These are phyloP conservation scores for Ramularia collo-cygni DNA, from an alignment of 2,329 filamentous ascomycete species.

Conservation along the genomic window DNA sequence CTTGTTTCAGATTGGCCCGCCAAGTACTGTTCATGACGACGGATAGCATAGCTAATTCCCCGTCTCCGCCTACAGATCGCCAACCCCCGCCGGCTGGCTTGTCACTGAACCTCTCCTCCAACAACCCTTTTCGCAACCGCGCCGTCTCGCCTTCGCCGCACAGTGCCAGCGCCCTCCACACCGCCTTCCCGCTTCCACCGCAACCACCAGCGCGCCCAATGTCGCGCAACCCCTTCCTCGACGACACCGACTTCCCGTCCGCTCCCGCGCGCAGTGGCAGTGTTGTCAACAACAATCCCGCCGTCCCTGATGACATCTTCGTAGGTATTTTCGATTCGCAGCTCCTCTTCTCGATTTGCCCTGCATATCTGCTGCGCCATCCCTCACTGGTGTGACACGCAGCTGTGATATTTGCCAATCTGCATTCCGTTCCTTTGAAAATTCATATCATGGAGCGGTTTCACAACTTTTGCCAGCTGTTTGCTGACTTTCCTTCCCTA, in stretches of 20 bases:
- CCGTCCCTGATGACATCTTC: conserved; percentile 64
- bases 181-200: conserved; percentile 17
- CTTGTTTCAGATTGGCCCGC: conserved; percentile 11
- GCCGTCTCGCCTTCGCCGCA: conserved; percentile 44
- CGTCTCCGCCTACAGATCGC: conserved; percentile 28
- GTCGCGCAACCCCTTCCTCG: conserved; percentile 74
- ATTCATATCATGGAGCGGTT: conserved; percentile 38
- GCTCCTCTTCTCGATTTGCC: conserved; percentile 8
- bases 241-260: conserved; percentile 22
- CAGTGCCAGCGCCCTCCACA: conserved; percentile 12
- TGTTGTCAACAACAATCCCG: conserved; percentile 30
- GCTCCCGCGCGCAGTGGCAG: conserved; percentile 16
- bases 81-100: conserved; percentile 47
- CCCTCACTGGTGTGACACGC: conserved; percentile 16
- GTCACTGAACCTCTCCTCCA: conserved; percentile 60
- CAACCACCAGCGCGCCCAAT: conserved; percentile 43
- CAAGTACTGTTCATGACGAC: conserved; percentile 3
- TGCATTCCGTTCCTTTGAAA: no score
- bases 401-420: conserved; percentile 11
- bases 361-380: conserved; percentile 14
- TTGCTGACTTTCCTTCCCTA: conserved; percentile 37
- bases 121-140: conserved; percentile 75
- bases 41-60: conserved; percentile 7
- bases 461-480: conserved; percentile 32
- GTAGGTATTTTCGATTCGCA: conserved; percentile 49